Base-by-base conservation (phyloP, 2,329 filamentous ascomycete species). In the Calonectria pauciramosa region DNA sequence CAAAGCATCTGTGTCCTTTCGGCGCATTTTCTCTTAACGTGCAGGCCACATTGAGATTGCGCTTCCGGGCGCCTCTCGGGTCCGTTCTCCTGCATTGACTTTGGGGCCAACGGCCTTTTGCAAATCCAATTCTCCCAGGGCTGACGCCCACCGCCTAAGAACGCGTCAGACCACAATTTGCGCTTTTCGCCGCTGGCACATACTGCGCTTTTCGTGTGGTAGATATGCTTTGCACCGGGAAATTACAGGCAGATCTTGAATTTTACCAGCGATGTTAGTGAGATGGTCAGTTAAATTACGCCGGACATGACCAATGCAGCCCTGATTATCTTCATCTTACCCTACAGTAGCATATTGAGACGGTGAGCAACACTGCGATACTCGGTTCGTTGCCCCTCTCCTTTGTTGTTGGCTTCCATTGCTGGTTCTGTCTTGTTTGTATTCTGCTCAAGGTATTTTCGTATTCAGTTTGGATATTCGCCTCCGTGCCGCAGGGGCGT, bases 41-140 rank as follows among this genome's bases (percentile, higher is more conserved):
- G 44, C 44, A 63, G 18, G 23, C 44, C 20, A 47, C 20, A 47
- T 47, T 59, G 66, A 56, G 30, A 64, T 44, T 44, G 52, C 68
- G 41, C 26, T 28, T 32, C 38, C 52, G 68, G 56, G 68, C 51
- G 23, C 16, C 16, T 51, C 44, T 49, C 6, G 68, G 68, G 44
- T 20, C 68, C 68, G 47, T 70, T 65, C 59, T 41, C 47, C 64
- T 65, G 68, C 68, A 38, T 70, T 41, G 60, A 41, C 68, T 51
- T 71, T 71, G 47, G 30, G 49, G 51, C 59, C 36, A 63, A 47
- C 44, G 44, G 44, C 44, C 44, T n/a, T 47, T 47, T 47, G 44
- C 44, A 47, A 47, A 47, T 47, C 20, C 44, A 47, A 47, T 47
- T 47, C 44, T 23, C 68, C 68, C 59, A 65, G 47, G 54, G 44